Percentiles rank a stretch among this genome's conserved stretches.
Conservation (phyloP, 495 filamentous ascomycete species). For the Daldinia childiae region DNA sequence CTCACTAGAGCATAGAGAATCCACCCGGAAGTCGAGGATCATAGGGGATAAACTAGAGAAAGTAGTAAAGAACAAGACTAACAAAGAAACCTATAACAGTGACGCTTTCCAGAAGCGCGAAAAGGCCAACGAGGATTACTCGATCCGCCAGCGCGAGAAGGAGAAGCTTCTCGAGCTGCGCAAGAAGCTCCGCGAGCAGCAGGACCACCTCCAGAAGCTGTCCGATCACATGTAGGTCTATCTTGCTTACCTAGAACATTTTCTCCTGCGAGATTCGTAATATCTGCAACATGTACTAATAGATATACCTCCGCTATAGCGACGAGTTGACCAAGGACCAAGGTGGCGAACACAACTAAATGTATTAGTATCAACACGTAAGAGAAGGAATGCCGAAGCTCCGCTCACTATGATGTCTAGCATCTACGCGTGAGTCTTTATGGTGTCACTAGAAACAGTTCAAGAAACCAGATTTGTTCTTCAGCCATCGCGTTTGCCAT, state of each 20-base stretch:
- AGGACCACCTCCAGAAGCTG: conserved; percentile 82
- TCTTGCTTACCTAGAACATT: conserved; percentile 12
- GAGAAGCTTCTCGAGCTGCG: conserved; percentile 80
- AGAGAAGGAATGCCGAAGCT: conserved; percentile 28
- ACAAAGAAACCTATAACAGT: conserved; percentile 53
- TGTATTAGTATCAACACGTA: conserved; percentile 1
- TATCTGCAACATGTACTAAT: conserved; percentile 35
- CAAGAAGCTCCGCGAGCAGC: conserved; percentile 81
- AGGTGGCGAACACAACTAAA: conserved; percentile 79
- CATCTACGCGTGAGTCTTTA: conserved; percentile 27
- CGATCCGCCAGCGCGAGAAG: conserved; percentile 84
- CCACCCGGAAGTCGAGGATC: neutral
- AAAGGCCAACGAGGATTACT: conserved; percentile 82
- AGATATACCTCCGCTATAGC: conserved; percentile 50
- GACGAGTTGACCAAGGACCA: conserved; percentile 74
- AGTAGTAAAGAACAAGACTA: conserved; percentile 18
- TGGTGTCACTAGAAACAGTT: conserved; percentile 23
- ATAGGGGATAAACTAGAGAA: neutral
- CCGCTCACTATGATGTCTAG: conserved; percentile 12
- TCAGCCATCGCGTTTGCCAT: conserved; percentile 33
- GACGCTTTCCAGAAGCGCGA: conserved; percentile 93
- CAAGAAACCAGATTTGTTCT: conserved; percentile 21
- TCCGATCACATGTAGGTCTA: conserved; percentile 80
- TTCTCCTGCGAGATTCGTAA: neutral
- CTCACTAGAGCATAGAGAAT: neutral